Conservation (phyloP, 1,139 yeast genomes). For the Saccharomyces hybrid region DNA sequence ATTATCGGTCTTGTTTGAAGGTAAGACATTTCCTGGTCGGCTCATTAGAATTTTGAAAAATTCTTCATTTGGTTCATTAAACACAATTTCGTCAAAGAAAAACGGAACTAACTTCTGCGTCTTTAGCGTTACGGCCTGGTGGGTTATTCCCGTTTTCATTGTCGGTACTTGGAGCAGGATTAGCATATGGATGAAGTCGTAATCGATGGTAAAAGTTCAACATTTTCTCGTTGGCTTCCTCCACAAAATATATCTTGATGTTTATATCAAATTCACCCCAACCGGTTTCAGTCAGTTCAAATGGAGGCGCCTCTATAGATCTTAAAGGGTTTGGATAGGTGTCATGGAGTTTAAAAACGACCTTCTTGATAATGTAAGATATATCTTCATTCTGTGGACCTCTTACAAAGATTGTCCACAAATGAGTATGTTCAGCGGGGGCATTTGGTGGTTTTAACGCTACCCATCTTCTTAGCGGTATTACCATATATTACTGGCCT, state of each 20-base stretch:
- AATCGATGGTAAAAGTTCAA: conserved; percentile 80
- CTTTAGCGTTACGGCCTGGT: conserved; percentile 12
- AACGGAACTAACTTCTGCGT: conserved; percentile 53
- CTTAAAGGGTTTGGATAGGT: conserved; percentile 83
- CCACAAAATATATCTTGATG: conserved; percentile 75
- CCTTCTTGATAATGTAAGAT: conserved; percentile 77
- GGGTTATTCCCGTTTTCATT: conserved; percentile 16
- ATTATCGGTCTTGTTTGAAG: conserved; percentile 46
- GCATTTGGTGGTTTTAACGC: conserved; percentile 58
- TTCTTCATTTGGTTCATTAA: conserved; percentile 90
- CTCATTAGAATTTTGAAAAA: conserved; percentile 67
- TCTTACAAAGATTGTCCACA: conserved; percentile 88
- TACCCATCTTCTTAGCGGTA: conserved; percentile 65
- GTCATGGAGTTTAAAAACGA: conserved; percentile 89
- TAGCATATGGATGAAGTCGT: conserved; percentile 80
- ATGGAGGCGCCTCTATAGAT: conserved; percentile 82
- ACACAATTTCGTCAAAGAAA: conserved; percentile 84
- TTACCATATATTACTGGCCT: conserved; percentile 88
- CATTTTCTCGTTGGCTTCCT: conserved; percentile 83
- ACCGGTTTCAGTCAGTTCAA: conserved; percentile 93
- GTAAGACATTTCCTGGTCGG: conserved; percentile 67
- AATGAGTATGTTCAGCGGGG: conserved; percentile 87
- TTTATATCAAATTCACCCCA: conserved; percentile 98
- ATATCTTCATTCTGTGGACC: conserved; percentile 81
- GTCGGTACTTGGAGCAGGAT: conserved; percentile 28